Evolutionary conservation across 139 green algal genomes (phyloP), one percentile per base, ranked within the genome.

Genomic region (Ettlia oleoabundans): DNA sequence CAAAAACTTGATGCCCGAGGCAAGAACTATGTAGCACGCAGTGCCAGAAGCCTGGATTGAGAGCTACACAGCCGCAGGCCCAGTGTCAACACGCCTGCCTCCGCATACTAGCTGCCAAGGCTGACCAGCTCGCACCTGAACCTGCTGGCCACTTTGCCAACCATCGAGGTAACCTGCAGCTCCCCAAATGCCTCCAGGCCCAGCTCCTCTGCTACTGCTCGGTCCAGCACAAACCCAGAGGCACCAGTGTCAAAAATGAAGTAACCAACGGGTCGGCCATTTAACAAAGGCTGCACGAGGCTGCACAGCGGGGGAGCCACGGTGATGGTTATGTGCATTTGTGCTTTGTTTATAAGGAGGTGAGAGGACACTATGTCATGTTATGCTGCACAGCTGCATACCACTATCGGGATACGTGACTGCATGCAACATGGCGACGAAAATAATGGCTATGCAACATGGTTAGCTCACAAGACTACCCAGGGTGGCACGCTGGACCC

Each of bases 161-260:
- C 66, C 66, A 87, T 87, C 2, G 79, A 73, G 18, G 70, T 87
- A n/a, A 87, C 70, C 38, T 87, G 67, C 65, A 87, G 73, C 53
- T 84, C 67, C 19, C 83, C 83, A 73, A 87, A 87, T 8, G 61
- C 62, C 26, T 86, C 81, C 58, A 90, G 37, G 2, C 70, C 84
- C 41, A 90, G 82, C 2, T 63, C 55, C 22, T 88, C 73, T 4
- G 84, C 86, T 26, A 78, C 63, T 26, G 62, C 62, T 3, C 38
- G 43, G 52, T 89, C 84, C 32, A 90, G 78, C 62, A 90, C 86
- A 73, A 89, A 90, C 2, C 86, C 85, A 19, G 64, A 76, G 37
- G 86, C 86, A 0, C 86, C 86, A 0, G 86, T 90, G 73, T 90
- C 86, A 40, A 90, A 28, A 28, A 90, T 81, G 64, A 88, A 88